Base-by-base conservation (phyloP, 2,329 filamentous ascomycete genomes). In the Curvularia spicifera region DNA sequence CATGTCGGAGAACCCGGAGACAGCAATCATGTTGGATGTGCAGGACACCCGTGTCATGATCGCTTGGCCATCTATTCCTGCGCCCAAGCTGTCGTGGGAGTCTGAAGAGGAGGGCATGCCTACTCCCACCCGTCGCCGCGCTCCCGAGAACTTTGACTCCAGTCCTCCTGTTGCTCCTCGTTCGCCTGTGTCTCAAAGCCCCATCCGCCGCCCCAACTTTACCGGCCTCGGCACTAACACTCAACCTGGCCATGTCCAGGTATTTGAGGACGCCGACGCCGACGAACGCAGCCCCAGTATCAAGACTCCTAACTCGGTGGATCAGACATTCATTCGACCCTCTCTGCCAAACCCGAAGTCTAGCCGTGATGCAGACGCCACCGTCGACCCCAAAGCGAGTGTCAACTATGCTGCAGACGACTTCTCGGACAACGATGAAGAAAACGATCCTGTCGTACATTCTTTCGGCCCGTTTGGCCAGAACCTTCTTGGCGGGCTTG, bases 1-100 rank as follows among this genome's bases (percentile, higher is more conserved):
- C 78, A 90, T 89, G 46, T 96, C 93, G 57, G 91, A 96, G 78
- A 93, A 93, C 29, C 91, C 93, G 73, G 87, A 89, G 65, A 88
- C 88, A 18, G 93, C 96, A 71, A 93, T 99, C 76, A 96, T 99
- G 87, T 81, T 99, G 63, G 93, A 98, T 76, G 93, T 98, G 42
- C 92, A 97, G 71, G 93, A 96, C 74, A 89, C 93, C 53, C 90
- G 95, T 63, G 92, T 98, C 44, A 84, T 97, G 76, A 82, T 99
- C 61, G 87, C 89, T 72, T 98, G 95, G 94, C 95, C 95, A n/a
- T 78, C 69, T 71, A 72, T 70, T 70, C 94, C 95, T 15, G 77
- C 69, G 71, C 73, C 67, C 67, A 79, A 85, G 61, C 58, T 71
- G 15, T 71, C 72, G 7, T 76, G 71, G 80, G 76, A 81, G 72